These are phyloP conservation scores for Theobroma cacao DNA, from an alignment of 345 rosid genomes.

Conservation along the genomic window DNA sequence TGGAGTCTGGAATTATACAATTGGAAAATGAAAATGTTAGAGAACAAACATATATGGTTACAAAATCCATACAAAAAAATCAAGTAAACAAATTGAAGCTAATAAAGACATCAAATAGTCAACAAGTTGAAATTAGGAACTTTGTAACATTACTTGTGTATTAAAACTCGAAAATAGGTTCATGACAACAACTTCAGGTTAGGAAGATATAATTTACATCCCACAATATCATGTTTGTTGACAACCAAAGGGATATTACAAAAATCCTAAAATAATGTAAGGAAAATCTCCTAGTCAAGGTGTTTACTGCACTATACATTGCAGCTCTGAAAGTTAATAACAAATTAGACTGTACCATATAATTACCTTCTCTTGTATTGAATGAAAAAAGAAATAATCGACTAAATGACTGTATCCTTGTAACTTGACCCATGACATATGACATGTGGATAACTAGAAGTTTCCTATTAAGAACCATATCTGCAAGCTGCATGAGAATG, in stretches of 20 bases:
- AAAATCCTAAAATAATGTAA: background rate
- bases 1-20: slow-evolving; percentile 53
- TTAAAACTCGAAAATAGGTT: background rate
- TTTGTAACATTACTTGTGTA: background rate
- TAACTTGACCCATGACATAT: background rate
- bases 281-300: background rate
- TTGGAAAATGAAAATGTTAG: background rate
- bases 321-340: background rate
- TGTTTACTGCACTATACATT: background rate
- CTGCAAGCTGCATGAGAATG: background rate
- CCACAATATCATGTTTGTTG: background rate
- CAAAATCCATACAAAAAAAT: background rate
- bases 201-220: background rate
- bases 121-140: background rate
- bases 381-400: background rate
- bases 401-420: background rate
- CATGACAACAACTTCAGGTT: background rate
- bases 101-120: background rate
- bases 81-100: background rate
- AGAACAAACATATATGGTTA: background rate
- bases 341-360: background rate
- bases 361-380: background rate
- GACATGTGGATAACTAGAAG: background rate
- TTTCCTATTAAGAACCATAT: background rate
- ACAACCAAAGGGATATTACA: background rate